Evolutionary conservation across 2,329 filamentous ascomycete genomes (phyloP), one percentile per base, ranked within the genome.

Genomic region (Aureobasidium musti): DNA sequence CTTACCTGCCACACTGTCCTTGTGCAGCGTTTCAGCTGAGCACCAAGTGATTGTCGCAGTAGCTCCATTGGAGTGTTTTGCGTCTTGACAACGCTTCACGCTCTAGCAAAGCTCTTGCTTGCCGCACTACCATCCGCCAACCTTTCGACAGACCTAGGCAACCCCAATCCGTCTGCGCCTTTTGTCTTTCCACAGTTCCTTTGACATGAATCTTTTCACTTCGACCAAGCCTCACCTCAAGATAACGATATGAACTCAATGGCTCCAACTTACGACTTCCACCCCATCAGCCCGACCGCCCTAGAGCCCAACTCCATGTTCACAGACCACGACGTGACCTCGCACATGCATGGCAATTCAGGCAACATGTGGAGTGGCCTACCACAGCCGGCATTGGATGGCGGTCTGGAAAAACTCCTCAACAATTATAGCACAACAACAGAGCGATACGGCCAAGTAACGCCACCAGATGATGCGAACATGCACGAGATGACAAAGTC

Each of bases 391-490:
- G 5, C 37, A 17, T 17, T 30, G 5, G 45, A 33, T 33, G 37
- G 30, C 10, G 54, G 47, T 1, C 3, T 63, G 37, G 65, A 30
- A 37, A 53, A 67, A 41, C 47, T 66, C n/a, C 43, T 66, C 41
- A 43, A 56, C 45, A 57, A 41, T 5, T 60, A 61, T 35, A 4
- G 17, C 2, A 7, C 28, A 10, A 17, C 33, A 1, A 68, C 43
- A 5, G 60, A 67, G 8, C 69, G 74, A 7, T 75, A 73, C 56
- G 77, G 77, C n/a, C 77, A 78, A 64, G 73, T 79, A 37, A 78
- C 77, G 19, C 77, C 77, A 14, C 77, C 77, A 49, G 73, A 77
- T 33, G 75, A 77, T 26, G 63, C 43, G 17, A 68, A 63, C 8
- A 17, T 35, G 21, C 43, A 45, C 14, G 54, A 21, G 3, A n/a